Evolutionary conservation across 495 filamentous ascomycete genomes (phyloP), one percentile per base, ranked within the genome.

Genomic region (Xylaria nigripes): DNA sequence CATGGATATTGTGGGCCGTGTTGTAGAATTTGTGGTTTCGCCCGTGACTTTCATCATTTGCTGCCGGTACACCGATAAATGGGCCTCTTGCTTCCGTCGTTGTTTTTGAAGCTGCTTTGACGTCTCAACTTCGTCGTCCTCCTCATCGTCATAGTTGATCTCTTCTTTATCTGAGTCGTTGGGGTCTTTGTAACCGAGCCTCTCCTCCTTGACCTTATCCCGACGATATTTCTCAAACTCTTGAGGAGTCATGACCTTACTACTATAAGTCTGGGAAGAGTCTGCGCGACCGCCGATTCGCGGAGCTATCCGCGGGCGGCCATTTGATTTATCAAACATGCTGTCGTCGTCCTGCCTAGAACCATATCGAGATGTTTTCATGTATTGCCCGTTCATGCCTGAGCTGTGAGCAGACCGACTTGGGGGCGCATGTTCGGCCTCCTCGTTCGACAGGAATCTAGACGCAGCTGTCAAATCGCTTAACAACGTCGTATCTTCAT

Each of bases 31-130:
- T 10, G 56, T 9, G 49, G 75, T 67, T 6, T 89, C 87, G 45
- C 91, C 91, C 7, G 89, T 95, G 18, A 94, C 85, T 64, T 95
- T 96, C 88, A 90, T 94, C 90, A 96, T 95, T 66, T 92, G 86
- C 65, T 96, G 92, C 44, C 93, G 81, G 65, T 95, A 95, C 7
- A 96, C 84, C 12, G 89, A 76, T 67, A 96, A 78, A 66, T 94
- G 89, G 9, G 91, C 92, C 64, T 95, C 89, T 61, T 96, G 90
- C 71, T 92, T 94, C 54, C 83, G 78, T 54, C 92, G 80, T 58
- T 90, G 87, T 62, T 84, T 84, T 41, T 85, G 81, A 29, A 84
- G 72, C 63, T 86, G 77, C 56, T 79, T 85, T 25, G 82, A 78
- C 58, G 85, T 86, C 64, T 95, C 89, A 2, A 75, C 63, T 48